Evolutionary conservation across 805 yeast genomes (phyloP), one percentile per base, ranked within the genome.

Genomic region (Nakazawaea wickerhamii): DNA sequence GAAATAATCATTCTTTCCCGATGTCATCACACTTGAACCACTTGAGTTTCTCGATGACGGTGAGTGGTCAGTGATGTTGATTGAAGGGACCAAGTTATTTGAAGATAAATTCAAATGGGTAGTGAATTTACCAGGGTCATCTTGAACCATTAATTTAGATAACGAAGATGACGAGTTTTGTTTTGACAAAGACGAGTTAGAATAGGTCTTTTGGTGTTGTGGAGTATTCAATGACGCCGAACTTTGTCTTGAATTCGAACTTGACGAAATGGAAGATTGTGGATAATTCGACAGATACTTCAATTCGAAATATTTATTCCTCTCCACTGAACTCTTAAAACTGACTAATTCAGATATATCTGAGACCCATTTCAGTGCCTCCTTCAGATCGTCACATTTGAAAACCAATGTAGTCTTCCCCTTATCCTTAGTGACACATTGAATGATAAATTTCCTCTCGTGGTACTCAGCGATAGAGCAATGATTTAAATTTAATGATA

Each of bases 331-430:
- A 41, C 61, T 58, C 18, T 67, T 66, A 49, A 70, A 75, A 37
- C 67, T 63, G 25, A 74, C 65, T 49, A 81, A 60, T 47, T 77
- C 80, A 23, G 64, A 60, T 35, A 81, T 58, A 54, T 79, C 83
- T 22, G 66, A 69, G 27, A 65, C 59, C 87, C 87, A 81, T 49
- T 67, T 68, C 20, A 54, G 55, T 39, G 71, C 71, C 40, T 75
- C 75, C 27, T 59, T 64, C 13, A 50, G 58, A 21, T 63, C 65
- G 47, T 69, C 53, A 58, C 81, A 61, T 61, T 70, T 64, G 56
- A 73, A 73, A 4, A 63, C 58, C 38, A 45, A 56, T 39, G 58
- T 59, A 14, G 51, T 40, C 48, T 57, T 60, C 39, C 48, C 44
- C 17, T 43, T 43, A 22, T 55, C 49, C 31, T 45, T 49, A 48